Percentiles rank a stretch among this genome's conserved stretches.
phyloP scores from a whole-genome alignment of 1,284 basidiomycete species.

The Austroboletus olivaceoglutinosus region DNA sequence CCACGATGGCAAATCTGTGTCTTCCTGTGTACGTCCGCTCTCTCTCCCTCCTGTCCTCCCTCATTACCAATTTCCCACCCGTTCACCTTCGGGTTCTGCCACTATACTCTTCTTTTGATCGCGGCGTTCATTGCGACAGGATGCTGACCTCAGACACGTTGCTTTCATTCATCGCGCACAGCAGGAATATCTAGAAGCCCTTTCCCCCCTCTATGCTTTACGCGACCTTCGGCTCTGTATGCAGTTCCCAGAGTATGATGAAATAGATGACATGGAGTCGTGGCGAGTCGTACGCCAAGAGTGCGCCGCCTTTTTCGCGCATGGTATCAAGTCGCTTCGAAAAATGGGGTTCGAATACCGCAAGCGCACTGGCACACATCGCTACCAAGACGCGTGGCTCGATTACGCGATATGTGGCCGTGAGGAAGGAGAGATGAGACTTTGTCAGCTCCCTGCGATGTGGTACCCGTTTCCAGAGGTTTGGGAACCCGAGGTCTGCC shows the following conservation, averaged over 20 bases:
- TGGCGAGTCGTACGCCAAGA: constrained; percentile 30
- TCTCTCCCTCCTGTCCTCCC: constrained; percentile 15
- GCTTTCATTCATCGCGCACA: constrained; percentile 28
- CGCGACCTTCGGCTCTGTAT: constrained; percentile 32
- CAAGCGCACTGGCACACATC: constrained; percentile 32
- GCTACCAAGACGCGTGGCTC: constrained; percentile 37
- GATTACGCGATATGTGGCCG: constrained; percentile 30
- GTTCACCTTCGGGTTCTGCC: constrained; percentile 10
- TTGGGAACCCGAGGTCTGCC: constrained; percentile 26
- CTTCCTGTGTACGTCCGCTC: constrained; percentile 34
- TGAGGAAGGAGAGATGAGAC: constrained; percentile 17
- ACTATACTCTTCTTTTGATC: constrained; percentile 21
- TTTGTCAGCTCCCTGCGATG: constrained; percentile 25
- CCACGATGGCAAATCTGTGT: constrained; percentile 36
- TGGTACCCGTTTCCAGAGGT: constrained; percentile 35
- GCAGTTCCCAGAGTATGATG: constrained; percentile 35
- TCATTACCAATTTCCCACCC: constrained; percentile 16
- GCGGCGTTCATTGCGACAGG: constrained; percentile 22
- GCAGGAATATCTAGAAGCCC: constrained; percentile 35
- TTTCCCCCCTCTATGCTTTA: constrained; percentile 25
- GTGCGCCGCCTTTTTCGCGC: constrained; percentile 29
- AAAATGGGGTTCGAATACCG: constrained; percentile 36
- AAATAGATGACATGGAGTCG: constrained; percentile 34
- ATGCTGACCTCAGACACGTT: constrained; percentile 33
- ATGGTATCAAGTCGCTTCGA: constrained; percentile 30